phyloP scores from a whole-genome alignment of 805 yeast genomes.

The Zygotorulaspora sp. region DNA sequence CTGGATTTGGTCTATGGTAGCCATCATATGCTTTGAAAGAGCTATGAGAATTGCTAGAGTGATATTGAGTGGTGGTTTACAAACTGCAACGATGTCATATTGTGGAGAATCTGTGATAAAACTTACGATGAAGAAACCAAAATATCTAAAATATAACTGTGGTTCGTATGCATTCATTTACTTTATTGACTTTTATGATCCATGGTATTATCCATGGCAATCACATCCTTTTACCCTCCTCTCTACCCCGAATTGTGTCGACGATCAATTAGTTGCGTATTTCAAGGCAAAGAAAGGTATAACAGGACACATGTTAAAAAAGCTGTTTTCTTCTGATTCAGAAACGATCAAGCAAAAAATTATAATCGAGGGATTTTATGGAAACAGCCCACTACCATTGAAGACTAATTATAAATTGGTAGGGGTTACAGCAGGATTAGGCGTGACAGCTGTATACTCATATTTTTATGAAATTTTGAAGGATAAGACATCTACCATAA shows the following conservation, averaged over 20 bases:
- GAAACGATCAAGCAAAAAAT: slow-evolving; percentile 36
- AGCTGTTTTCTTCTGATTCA: slow-evolving; percentile 32
- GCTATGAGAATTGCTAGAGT: slow-evolving; percentile 42
- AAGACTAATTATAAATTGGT: slow-evolving; percentile 37
- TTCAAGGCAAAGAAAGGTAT: slow-evolving; percentile 54
- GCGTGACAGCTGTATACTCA: slow-evolving; percentile 47
- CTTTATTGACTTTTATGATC: slow-evolving; percentile 46
- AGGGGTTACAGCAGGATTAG: slow-evolving; percentile 50
- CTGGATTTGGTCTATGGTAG: slow-evolving; percentile 43
- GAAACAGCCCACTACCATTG: slow-evolving; percentile 39
- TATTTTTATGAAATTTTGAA: slow-evolving; percentile 24
- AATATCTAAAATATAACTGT: slow-evolving; percentile 45
- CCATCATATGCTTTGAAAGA: slow-evolving; percentile 51
- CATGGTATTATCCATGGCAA: slow-evolving; percentile 48
- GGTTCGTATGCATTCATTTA: slow-evolving; percentile 57
- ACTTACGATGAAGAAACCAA: slow-evolving; percentile 41
- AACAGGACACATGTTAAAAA: slow-evolving; percentile 41
- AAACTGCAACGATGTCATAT: slow-evolving; percentile 23
- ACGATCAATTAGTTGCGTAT: slow-evolving; percentile 37
- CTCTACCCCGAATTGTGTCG: slow-evolving; percentile 36
- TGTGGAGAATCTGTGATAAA: slow-evolving; percentile 37
- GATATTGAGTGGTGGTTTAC: slow-evolving; percentile 27
- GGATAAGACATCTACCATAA: slow-evolving; percentile 23
- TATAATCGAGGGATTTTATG: slow-evolving; percentile 64
- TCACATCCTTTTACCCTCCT: slow-evolving; percentile 68